These are phyloP conservation scores for Aphanomyces astaci DNA, from an alignment of 352 stramenopile genomes.

Conservation along the genomic window DNA sequence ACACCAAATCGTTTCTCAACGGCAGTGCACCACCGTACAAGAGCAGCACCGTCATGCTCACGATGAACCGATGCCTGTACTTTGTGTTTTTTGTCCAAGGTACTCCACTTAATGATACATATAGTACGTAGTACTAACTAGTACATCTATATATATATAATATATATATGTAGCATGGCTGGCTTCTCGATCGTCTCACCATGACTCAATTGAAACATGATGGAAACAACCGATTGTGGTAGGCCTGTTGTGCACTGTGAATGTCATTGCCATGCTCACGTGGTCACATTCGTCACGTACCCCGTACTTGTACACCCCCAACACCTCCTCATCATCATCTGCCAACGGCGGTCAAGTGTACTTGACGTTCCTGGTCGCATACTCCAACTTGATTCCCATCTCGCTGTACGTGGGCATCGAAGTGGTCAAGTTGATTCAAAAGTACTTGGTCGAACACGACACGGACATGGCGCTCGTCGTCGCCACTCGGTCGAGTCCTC, in stretches of 20 bases:
- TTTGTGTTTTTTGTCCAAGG: constrained; percentile 76
- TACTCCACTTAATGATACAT: too few relatives aligned
- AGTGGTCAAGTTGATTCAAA: constrained; percentile 80
- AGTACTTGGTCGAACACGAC: constrained; percentile 76
- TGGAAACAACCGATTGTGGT: too few relatives aligned
- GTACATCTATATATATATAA: too few relatives aligned
- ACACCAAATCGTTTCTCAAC: constrained; percentile 79
- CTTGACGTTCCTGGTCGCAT: constrained; percentile 94
- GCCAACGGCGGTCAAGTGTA: constrained; percentile 33
- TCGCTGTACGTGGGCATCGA: constrained; percentile 96
- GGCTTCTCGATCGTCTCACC: too few relatives aligned
- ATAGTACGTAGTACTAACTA: too few relatives aligned
- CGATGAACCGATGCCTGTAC: constrained; percentile 70
- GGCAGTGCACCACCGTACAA: constrained; percentile 80
- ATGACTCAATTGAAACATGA: too few relatives aligned
- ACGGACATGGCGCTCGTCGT: constrained; percentile 39
- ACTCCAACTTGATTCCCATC: constrained; percentile 96
- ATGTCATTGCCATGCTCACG: constrained; percentile 26
- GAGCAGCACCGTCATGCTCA: constrained; percentile 61
- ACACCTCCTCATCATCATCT: constrained; percentile 9
- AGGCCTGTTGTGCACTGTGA: constrained; percentile 55
- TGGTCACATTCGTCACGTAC: constrained; percentile 1
- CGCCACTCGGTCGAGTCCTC: not conserved
- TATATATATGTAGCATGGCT: too few relatives aligned
- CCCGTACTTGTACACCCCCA: not conserved